Base-by-base conservation (phyloP, 257 asterid species). In the Ballota nigra region DNA sequence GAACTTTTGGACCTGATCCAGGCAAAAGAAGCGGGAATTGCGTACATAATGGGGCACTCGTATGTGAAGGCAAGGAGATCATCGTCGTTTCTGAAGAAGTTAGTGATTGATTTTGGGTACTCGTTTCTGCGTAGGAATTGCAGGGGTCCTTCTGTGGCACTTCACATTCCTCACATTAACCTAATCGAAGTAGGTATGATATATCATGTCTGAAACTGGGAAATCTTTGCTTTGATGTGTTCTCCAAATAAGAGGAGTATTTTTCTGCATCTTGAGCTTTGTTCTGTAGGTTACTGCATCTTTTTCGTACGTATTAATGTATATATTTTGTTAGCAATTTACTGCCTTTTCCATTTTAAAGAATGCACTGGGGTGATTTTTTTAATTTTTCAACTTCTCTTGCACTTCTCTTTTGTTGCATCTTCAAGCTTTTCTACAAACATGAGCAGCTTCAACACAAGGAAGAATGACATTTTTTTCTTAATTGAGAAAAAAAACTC, bases 181-280 rank as follows among this genome's bases (percentile, higher is more conserved):
- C 91, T 91, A 51, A 91, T 89, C 47, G 99, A 94, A 80, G 97
- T 94, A 60, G 97, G 97, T 63, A 91, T 91, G 99, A 91, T 94
- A 67, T 91, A 91, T 75, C 85, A 89, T 71, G 97, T 92, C 78
- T 92, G 83, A 36, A 47, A 51, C 24, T 11, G 61, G 75, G 4
- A 6, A n/a, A n/a, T n/a, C n/a, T n/a, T n/a, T n/a, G n/a, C n/a
- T n/a, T n/a, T n/a, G n/a, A n/a, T n/a, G 31, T 10, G 31, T 34
- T 6, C 33, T 33, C 28, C 55, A 41, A 64, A 68, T 55, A 55
- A 41, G n/a, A 64, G 28, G 19, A 10, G 4, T 71, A n/a, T n/a
- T 15, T 6, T 40, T 40, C 29, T 16, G 13, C 28, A 5, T 47
- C 47, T 23, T 36, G 31, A 6, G 2, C 45, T 8, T 73, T 23